Conservation (phyloP, 2,329 filamentous ascomycete species). For the Fusarium musae region DNA sequence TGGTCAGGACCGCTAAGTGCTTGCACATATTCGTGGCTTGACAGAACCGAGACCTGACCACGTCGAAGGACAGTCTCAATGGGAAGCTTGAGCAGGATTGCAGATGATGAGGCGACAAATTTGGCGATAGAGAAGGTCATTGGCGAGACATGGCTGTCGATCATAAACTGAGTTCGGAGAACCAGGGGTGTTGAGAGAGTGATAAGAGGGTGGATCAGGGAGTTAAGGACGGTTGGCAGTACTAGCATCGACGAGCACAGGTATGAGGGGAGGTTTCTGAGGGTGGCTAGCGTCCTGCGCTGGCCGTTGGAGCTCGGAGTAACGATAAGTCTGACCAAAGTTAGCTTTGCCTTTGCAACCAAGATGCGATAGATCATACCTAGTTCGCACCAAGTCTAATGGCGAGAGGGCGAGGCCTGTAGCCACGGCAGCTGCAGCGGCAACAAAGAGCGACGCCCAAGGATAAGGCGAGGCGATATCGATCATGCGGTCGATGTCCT, state of each 20-base stretch:
- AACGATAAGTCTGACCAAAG: constrained; percentile 74
- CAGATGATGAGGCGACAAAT: constrained; percentile 81
- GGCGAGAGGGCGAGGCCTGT: constrained; percentile 87
- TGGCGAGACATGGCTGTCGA: constrained; percentile 85
- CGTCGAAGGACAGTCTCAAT: constrained; percentile 91
- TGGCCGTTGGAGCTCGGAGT: constrained; percentile 81
- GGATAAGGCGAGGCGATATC: constrained; percentile 82
- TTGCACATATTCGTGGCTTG: constrained; percentile 61
- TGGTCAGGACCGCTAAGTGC: constrained; percentile 58
- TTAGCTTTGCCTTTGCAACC: constrained; percentile 42
- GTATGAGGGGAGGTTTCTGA: constrained; percentile 83
- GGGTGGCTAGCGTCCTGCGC: constrained; percentile 80
- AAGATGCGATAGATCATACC: constrained; percentile 48
- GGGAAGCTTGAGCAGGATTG: constrained; percentile 87
- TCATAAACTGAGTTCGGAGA: constrained; percentile 83
- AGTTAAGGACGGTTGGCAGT: constrained; percentile 87
- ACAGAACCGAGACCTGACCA: constrained; percentile 81
- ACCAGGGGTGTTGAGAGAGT: constrained; percentile 85
- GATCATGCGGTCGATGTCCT: constrained; percentile 80
- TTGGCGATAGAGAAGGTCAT: constrained; percentile 83
- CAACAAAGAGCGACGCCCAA: constrained; percentile 81
- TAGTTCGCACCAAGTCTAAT: constrained; percentile 87
- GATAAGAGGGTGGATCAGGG: constrained; percentile 84
- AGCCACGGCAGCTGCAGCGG: constrained; percentile 70
- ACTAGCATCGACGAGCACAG: constrained; percentile 76